phyloP scores from a whole-genome alignment of 768 basidiomycete genomes.

The Butyriboletus loyo region DNA sequence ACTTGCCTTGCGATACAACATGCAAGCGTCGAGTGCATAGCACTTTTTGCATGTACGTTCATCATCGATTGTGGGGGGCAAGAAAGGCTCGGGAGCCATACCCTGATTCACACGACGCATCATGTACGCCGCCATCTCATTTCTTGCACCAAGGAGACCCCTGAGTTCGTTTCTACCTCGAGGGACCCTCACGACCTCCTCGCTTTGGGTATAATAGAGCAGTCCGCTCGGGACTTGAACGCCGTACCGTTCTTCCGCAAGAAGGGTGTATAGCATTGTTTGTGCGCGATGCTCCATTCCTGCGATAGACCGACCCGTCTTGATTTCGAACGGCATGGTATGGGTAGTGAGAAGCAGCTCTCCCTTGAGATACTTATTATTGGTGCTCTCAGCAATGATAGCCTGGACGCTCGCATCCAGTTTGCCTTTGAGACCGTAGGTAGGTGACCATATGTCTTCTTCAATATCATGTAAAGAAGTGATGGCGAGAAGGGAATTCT shows the following conservation, averaged over 20 bases:
- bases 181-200: conserved; percentile 82
- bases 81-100: conserved; percentile 49
- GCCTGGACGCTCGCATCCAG: conserved; percentile 86
- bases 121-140: conserved; percentile 81
- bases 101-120: conserved; percentile 42
- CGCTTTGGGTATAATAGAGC: conserved; percentile 91
- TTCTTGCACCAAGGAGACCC: conserved; percentile 76
- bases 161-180: conserved; percentile 79
- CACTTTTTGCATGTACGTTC: conserved; percentile 76
- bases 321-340: conserved; percentile 86
- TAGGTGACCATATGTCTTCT: conserved; percentile 97
- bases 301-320: conserved; percentile 79
- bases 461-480: conserved; percentile 80
- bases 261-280: conserved; percentile 93
- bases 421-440: conserved; percentile 93
- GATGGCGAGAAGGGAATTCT: conserved; percentile 64
- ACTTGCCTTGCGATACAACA: conserved; percentile 86
- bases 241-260: conserved; percentile 89
- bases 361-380: conserved; percentile 16
- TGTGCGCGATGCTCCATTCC: conserved; percentile 95
- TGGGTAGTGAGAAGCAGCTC: conserved; percentile 23
- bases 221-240: conserved; percentile 77
- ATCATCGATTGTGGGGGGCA: conserved; percentile 88
- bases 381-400: conserved; percentile 49
- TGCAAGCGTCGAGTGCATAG: conserved; percentile 81